Base-by-base conservation (phyloP, 2,329 filamentous ascomycete species). In the Herpomyces periplanetae region DNA sequence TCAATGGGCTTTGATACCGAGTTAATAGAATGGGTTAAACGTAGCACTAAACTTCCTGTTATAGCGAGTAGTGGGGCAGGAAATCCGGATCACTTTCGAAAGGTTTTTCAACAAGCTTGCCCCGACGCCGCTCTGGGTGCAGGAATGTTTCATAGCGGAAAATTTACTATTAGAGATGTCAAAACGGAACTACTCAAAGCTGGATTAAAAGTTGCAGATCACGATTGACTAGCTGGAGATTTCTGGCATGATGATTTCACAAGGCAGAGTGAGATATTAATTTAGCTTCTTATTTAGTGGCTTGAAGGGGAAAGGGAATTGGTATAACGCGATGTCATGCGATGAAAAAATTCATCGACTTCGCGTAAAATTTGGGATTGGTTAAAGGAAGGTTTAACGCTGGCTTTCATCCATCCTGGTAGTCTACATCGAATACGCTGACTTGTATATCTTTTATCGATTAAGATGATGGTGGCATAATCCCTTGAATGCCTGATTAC, bases 1-100 rank as follows among this genome's bases (percentile, higher is more conserved):
- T 88, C 85, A 41, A 64, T 55, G 29, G 80, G 80, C 1, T 96
- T 88, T 34, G 80, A 96, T 38, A 47, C 87, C 5, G 80, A 91
- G 43, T 48, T 96, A 21, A 68, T 96, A 30, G 43, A 51, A 19
- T 64, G 73, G 34, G 75, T 91, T 23, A 96, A 96, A 42, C 44
- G 35, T n/a, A 56, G 65, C 8, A 52, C 87, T 26, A 63, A 50
- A 33, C 88, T 96, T 27, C 80, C 80, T 4, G 80, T 96, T 19
- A 85, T 96, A 39, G 73, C 80, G 7, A 80, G 65, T 11, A 85
- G 68, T 34, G 80, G 80, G 15, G 80, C 80, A 2, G 80, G 80
- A 1, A 58, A 62, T 28, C 75, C 80, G 2, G 51, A 35, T 0
- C 80, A 96, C 40, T 96, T 96, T 34, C 50, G 57, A 19, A 65